phyloP scores from a whole-genome alignment of 305 asterid genomes.

The Withania somnifera region DNA sequence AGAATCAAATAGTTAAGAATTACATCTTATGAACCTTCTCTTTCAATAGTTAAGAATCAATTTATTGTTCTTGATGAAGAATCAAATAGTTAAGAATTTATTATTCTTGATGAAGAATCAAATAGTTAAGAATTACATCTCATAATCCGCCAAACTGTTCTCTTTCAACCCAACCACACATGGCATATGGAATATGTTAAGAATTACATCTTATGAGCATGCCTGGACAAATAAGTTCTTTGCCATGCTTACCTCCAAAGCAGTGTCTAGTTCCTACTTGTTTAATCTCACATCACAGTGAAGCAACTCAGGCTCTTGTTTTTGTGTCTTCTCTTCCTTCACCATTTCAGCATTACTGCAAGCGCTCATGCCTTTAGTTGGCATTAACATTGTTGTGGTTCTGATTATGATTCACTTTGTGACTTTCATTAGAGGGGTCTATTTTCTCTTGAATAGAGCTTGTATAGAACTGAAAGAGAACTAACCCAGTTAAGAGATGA shows the following conservation, averaged over 20 bases:
- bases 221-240: conserved; percentile 4
- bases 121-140: too few species aligned
- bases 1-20: too few species aligned
- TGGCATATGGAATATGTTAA: not conserved
- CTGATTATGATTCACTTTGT: too few species aligned
- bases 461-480: not conserved
- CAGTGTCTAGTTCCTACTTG: conserved; percentile 65
- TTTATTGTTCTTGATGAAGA: not conserved
- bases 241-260: conserved; percentile 57
- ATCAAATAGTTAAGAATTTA: too few species aligned
- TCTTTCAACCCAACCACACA: not conserved
- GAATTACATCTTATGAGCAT: not conserved
- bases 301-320: conserved; percentile 34
- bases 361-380: conserved; percentile 85
- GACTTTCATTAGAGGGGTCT: not conserved
- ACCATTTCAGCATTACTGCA: conserved; percentile 50
- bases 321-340: conserved; percentile 45
- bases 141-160: not conserved
- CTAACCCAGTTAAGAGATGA: not conserved
- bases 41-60: too few species aligned
- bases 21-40: too few species aligned
- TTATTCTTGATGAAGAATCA: not conserved
- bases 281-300: conserved; percentile 34
- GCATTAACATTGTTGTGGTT: too few species aligned
- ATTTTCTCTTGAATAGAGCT: not conserved